Base-by-base conservation (phyloP, 2,329 filamentous ascomycete species). In the Trichoderma sp. region DNA sequence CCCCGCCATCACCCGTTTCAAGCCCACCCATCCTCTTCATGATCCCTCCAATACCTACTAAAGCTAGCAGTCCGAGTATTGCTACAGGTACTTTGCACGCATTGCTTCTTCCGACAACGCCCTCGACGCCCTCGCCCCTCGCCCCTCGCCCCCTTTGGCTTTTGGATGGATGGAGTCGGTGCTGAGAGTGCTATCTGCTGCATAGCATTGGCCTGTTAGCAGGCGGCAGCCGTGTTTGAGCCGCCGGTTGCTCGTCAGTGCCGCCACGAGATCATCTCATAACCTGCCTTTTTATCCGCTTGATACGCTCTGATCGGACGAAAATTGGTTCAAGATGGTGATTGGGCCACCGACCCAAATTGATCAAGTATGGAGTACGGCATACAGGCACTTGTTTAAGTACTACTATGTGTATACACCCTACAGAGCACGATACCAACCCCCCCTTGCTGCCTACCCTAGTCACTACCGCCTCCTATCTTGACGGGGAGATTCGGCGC, bases 401-500 rank as follows among this genome's bases (percentile, higher is more conserved):
- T 43, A n/a, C 32, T n/a, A n/a, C 32, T n/a, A 7, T 32, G 28
- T 56, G 24, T 24, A 43, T 30, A 55, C 51, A 30, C 24, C 51
- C 51, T n/a, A 30, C 51, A 8, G 28, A 43, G 28, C 46, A 30
- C 58, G 26, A 43, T 51, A 18, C 59, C n/a, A 24, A 28, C 8
- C 32, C 30, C 39, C 39, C 59, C 52, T 28, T 43, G 51, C 13
- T 51, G 59, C 51, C 28, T 30, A 37, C 52, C 61, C 43, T 49
- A 55, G 43, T 49, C 52, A 37, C 59, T 46, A 30, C 65, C 43
- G 34, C 63, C 52, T 49, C 61, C 46, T 59, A 66, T 69, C 52
- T 56, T 16, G 63, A 60, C 68, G 61, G 68, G 68, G 68, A 69
- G 68, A 61, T 51, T 67, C 63, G 61, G 68, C 68, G 37, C 26